These are phyloP conservation scores for Tricholomella constricta DNA, from an alignment of 768 basidiomycete species.

Conservation along the genomic window DNA sequence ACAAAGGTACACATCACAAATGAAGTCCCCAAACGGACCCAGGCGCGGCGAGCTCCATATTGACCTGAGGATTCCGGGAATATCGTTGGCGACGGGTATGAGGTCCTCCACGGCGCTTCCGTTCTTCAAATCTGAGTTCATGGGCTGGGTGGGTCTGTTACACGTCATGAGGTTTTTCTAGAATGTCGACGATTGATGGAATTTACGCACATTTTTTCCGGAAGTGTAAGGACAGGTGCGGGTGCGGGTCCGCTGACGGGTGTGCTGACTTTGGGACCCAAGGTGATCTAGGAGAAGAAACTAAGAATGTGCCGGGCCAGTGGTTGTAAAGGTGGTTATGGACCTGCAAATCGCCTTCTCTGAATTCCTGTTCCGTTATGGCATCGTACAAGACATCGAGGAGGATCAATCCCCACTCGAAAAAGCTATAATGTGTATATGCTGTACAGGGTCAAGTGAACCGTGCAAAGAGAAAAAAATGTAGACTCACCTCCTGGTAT, in stretches of 20 bases:
- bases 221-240: neutral
- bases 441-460: constrained; percentile 42
- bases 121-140: neutral
- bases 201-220: constrained; percentile 9
- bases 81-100: neutral
- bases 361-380: constrained; percentile 61
- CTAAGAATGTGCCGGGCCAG: neutral
- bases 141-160: neutral
- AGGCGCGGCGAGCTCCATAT: no score
- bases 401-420: constrained; percentile 84
- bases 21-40: constrained; percentile 29
- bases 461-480: neutral
- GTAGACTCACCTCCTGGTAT: constrained; percentile 71
- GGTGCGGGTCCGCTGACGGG: no score
- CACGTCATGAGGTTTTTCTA: constrained; percentile 16
- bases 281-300: constrained; percentile 19
- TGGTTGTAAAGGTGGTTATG: constrained; percentile 14
- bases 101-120: neutral
- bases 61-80: neutral
- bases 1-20: constrained; percentile 60
- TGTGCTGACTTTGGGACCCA: constrained; percentile 19
- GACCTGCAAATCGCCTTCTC: constrained; percentile 54
- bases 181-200: neutral
- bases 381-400: constrained; percentile 77
- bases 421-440: constrained; percentile 83